Evolutionary conservation across 345 rosid genomes (phyloP).

Genomic region (Excoecaria agallocha): DNA sequence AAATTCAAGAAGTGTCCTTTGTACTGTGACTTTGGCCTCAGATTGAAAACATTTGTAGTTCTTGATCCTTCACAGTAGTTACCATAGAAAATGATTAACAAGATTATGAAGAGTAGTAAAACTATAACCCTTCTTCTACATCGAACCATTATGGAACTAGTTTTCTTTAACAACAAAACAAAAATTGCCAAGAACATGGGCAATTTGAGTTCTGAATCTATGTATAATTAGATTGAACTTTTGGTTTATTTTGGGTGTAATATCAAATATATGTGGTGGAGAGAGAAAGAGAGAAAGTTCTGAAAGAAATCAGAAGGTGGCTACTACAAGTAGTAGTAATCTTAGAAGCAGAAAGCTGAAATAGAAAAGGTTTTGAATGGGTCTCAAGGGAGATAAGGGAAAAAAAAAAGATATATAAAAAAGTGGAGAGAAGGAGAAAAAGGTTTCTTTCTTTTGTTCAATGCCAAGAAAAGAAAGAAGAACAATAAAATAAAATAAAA

Average conservation of each 20-base stretch:
- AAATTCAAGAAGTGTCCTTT: slow-evolving; percentile 63
- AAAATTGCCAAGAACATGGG: slow-evolving; percentile 6
- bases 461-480: slow-evolving; percentile 4
- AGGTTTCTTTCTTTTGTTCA: not conserved
- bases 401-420: not conserved
- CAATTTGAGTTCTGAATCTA: slow-evolving; percentile 12
- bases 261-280: not conserved
- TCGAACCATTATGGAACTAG: slow-evolving; percentile 34
- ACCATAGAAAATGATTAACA: slow-evolving; percentile 25
- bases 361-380: slow-evolving; percentile 14
- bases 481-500: not conserved
- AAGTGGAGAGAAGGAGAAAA: not conserved
- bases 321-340: slow-evolving; percentile 28
- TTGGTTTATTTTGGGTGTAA: not conserved
- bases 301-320: slow-evolving; percentile 14
- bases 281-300: slow-evolving; percentile 20
- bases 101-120: slow-evolving; percentile 13
- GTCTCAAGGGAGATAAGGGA: not conserved
- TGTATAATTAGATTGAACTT: slow-evolving; percentile 6
- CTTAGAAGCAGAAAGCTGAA: slow-evolving; percentile 29
- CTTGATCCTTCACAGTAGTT: slow-evolving; percentile 50
- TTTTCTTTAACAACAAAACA: not conserved
- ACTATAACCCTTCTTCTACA: slow-evolving; percentile 33
- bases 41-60: slow-evolving; percentile 39
- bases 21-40: slow-evolving; percentile 36